Evolutionary conservation across 352 stramenopile genomes (phyloP).

Genomic region (Pythium dissimile): DNA sequence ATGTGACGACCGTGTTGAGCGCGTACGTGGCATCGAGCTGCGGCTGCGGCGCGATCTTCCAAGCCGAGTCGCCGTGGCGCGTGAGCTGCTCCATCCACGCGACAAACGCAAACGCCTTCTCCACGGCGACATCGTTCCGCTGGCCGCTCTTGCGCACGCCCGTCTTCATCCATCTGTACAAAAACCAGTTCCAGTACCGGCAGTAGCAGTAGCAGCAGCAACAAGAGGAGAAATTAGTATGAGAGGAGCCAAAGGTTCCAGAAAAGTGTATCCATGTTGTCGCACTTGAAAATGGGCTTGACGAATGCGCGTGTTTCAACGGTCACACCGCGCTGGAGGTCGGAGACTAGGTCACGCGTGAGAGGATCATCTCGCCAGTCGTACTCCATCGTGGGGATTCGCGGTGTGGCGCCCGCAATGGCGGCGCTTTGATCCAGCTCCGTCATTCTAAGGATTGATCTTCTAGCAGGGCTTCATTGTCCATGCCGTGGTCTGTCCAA

Average conservation of each 20-base stretch:
- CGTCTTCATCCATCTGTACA: slow-evolving; percentile 53
- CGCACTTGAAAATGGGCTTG: slow-evolving; percentile 52
- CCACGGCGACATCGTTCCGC: slow-evolving; percentile 41
- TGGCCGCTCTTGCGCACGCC: slow-evolving; percentile 58
- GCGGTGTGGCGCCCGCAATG: no score
- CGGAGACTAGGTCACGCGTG: slow-evolving; percentile 22
- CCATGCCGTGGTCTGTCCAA: no score
- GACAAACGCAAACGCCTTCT: slow-evolving; percentile 64
- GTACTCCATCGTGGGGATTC: background rate
- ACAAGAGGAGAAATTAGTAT: no score
- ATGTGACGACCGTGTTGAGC: slow-evolving; percentile 71
- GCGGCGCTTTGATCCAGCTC: no score
- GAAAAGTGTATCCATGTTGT: slow-evolving; percentile 1
- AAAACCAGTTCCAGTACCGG: background rate
- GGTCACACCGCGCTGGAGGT: slow-evolving; percentile 22
- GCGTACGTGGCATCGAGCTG: slow-evolving; percentile 61
- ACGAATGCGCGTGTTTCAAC: slow-evolving; percentile 63
- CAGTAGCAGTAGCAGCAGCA: background rate
- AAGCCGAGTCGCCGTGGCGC: slow-evolving; percentile 36
- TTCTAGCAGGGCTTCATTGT: no score
- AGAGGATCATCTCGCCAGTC: slow-evolving; percentile 9
- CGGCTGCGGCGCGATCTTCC: slow-evolving; percentile 31
- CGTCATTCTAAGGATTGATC: no score
- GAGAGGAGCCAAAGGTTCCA: no score
- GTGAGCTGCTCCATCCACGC: slow-evolving; percentile 61